Base-by-base conservation (phyloP, 2,329 filamentous ascomycete genomes). In the Claviceps maximensis region DNA sequence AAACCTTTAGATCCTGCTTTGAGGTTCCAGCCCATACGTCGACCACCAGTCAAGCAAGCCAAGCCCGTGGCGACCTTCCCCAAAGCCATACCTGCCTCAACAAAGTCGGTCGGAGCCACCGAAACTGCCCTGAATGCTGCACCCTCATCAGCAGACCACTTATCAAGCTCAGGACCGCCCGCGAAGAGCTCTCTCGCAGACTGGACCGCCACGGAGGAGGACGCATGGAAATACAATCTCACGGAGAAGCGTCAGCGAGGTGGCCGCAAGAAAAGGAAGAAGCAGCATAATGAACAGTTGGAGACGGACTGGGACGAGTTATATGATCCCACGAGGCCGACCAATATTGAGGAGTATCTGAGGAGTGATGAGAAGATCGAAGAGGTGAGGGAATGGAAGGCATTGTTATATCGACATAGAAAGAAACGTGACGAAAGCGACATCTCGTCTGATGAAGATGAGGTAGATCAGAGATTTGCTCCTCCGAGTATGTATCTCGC, bases 221-320 rank as follows among this genome's bases (percentile, higher is more conserved):
- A 95, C 59, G 87, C 95, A 53, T 89, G 89, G 57, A 80, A 82
- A 56, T 89, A 88, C 64, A 74, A 70, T 27, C 61, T 67, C 46
- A 72, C 69, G 21, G 78, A 86, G 62, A 86, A 87, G 69, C 79
- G 82, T 53, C 81, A 86, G 63, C 82, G 87, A 49, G 87, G 87
- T 53, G 86, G 87, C 44, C 82, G 87, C 55, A 89, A 86, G 69
- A 84, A 86, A 68, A 87, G 87, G 74, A 84, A 83, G 67, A 78
- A 80, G 61, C 77, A 81, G 55, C 76, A 78, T 58, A 73, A 80
- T 74, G 47, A 67, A 15, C 76, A 31, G 70, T 76, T 50, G 5
- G 77, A 81, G 65, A 82, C 79, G n/a, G 84, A 95, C 63, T 96
- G 89, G 89, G 86, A 95, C 65, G 89, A 94, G 65, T 79, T 93